Conservation (phyloP, 163 green algal species). For the Dunaliella salina region DNA sequence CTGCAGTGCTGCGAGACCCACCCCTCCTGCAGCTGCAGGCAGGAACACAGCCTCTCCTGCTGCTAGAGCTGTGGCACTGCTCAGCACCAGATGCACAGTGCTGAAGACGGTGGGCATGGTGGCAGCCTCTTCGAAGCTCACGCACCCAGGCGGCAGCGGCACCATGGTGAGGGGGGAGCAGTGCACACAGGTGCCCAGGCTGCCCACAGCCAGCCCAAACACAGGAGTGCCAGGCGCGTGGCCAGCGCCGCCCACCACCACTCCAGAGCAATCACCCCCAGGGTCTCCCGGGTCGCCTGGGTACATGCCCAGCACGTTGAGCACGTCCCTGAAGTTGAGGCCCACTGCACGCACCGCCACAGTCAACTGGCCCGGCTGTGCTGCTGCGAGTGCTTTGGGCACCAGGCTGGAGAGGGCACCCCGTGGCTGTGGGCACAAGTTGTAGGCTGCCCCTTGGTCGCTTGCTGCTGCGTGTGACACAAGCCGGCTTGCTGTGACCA, state of each 20-base stretch:
- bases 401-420: slow-evolving; percentile 36
- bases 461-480: neutral
- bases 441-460: neutral
- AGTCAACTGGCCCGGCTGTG: slow-evolving; percentile 20
- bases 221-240: slow-evolving; percentile 44
- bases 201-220: slow-evolving; percentile 77
- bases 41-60: slow-evolving; percentile 46
- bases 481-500: neutral
- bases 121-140: slow-evolving; percentile 56
- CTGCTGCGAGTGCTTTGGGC: slow-evolving; percentile 22
- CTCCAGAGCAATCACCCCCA: slow-evolving; percentile 66
- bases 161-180: slow-evolving; percentile 47
- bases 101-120: slow-evolving; percentile 73
- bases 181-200: slow-evolving; percentile 58
- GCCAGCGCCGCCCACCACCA: slow-evolving; percentile 8
- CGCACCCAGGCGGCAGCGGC: slow-evolving; percentile 37
- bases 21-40: slow-evolving; percentile 57
- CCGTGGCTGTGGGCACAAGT: slow-evolving; percentile 45
- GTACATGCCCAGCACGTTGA: slow-evolving; percentile 88
- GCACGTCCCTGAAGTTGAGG: slow-evolving; percentile 89
- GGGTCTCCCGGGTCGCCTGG: slow-evolving; percentile 67
- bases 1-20: slow-evolving; percentile 63
- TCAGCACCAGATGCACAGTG: slow-evolving; percentile 52
- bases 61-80: slow-evolving; percentile 26
- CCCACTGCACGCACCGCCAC: slow-evolving; percentile 73